These are phyloP conservation scores for Amphibolis antarctica DNA, from an alignment of 106 monocot species.

Conservation along the genomic window DNA sequence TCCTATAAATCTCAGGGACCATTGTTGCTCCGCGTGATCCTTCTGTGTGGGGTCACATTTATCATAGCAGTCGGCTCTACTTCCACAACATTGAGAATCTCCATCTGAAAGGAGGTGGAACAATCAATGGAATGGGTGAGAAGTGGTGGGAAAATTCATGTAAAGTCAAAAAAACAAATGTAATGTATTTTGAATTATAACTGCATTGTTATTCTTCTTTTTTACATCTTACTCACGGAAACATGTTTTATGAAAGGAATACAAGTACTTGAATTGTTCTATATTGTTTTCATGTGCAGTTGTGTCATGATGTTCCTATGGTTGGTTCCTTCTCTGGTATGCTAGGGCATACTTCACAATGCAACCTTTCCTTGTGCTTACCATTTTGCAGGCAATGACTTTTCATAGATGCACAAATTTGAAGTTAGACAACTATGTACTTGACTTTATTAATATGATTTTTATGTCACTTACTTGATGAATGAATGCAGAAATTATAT, in stretches of 20 bases:
- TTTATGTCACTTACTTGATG: no score
- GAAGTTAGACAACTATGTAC: no score
- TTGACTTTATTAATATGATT: no score
- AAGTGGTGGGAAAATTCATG: conserved; percentile 78
- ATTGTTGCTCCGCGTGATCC: conserved; percentile 59
- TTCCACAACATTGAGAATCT: conserved; percentile 11
- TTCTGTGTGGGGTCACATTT: conserved; percentile 17
- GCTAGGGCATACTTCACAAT: no score
- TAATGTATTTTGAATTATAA: conserved; percentile 10
- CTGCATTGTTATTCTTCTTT: background rate
- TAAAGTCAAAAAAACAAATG: conserved; percentile 51
- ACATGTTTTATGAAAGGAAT: no score
- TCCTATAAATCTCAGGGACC: conserved; percentile 45
- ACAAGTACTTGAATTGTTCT: no score
- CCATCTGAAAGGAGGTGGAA: conserved; percentile 13
- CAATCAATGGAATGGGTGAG: conserved; percentile 37
- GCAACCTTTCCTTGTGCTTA: no score
- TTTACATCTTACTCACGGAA: no score
- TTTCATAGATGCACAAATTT: conserved; percentile 55
- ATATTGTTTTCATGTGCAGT: conserved; percentile 33
- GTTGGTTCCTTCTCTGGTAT: conserved; percentile 30
- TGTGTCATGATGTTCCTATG: conserved; percentile 49
- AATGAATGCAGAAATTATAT: no score
- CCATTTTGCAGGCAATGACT: conserved; percentile 66
- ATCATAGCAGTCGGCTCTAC: conserved; percentile 20